Base-by-base conservation (phyloP, 2,329 filamentous ascomycete genomes). In the Cryphonectria nitschkei region DNA sequence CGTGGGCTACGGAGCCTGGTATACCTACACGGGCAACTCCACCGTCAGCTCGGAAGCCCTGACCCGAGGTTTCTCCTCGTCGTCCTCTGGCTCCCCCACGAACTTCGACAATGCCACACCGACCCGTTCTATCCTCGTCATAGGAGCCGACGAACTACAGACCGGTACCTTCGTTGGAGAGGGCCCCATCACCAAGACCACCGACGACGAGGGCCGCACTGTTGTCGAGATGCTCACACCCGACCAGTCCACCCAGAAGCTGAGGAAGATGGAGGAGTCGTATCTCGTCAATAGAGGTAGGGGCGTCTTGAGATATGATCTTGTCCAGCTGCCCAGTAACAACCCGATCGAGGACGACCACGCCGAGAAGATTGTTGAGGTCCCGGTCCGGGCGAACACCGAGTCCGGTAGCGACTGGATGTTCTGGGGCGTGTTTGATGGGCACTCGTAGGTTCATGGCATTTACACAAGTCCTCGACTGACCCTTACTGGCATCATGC, bases 361-460 rank as follows among this genome's bases (percentile, higher is more conserved):
- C 79, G 93, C 95, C 67, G 96, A 99, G 83, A 97, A 97, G 87
- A 98, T 98, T 77, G 94, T 99, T 63, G 93, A 98, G 81, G 89
- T 98, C 11, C 92, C 93, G 5, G 86, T 87, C 68, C 87, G 76
- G 82, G 76, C 76, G 78, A 76, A 79, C 46, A 80, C 86, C 52
- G 85, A 87, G 22, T 74, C 85, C 26, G 89, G 86, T 71, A 93
- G 88, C 73, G 97, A 99, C 81, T 99, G 96, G 96, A 98, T 98
- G 94, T 99, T 99, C 81, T 99, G 97, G 96, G 96, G 95, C 70
- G 95, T 99, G 26, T 99, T 98, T 81, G 96, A 99, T 79, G 96
- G 96, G 0, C 96, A 99, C 81, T 93, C 93, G 93, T 95, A 84
- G 81, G 88, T 87, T 72, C 67, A n/a, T 11, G 37, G 29, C 7